Evolutionary conservation across 768 basidiomycete species (phyloP).

Genomic region (Lactarius indigo): DNA sequence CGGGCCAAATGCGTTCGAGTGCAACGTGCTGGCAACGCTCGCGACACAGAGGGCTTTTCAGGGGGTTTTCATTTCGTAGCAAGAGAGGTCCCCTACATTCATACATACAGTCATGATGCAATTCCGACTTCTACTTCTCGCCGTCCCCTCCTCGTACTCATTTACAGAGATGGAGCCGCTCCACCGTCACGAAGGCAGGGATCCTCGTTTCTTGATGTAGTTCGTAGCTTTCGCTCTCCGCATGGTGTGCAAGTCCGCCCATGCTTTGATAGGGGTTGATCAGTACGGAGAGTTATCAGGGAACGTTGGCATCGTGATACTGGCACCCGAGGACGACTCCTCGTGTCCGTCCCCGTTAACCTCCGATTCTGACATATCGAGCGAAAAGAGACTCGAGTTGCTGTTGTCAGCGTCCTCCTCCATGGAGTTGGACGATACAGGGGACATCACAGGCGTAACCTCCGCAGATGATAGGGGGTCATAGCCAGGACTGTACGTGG

Average conservation of each 20-base stretch:
- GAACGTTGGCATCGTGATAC: not conserved
- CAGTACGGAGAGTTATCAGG: not conserved
- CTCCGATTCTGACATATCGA: not conserved
- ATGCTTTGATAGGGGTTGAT: slow-evolving; percentile 4
- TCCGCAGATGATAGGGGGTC: slow-evolving; percentile 3
- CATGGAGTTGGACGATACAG: not conserved
- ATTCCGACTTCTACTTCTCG: not conserved
- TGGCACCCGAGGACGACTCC: not conserved
- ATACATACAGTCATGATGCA: not conserved
- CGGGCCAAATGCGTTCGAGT: not conserved
- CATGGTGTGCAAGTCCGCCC: not conserved
- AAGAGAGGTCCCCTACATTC: not conserved
- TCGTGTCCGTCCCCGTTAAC: not conserved
- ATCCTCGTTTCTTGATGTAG: not conserved
- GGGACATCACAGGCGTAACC: not conserved
- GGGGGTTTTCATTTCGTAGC: not conserved
- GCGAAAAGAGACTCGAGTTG: not conserved
- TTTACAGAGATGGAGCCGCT: not conserved
- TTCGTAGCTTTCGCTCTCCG: not conserved
- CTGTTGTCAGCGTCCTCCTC: not conserved
- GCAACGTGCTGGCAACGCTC: slow-evolving; percentile 10
- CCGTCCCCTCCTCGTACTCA: not conserved
- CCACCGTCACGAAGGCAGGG: not conserved
- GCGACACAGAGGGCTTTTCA: not conserved
- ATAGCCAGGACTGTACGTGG: not conserved